phyloP scores from a whole-genome alignment of 2,329 filamentous ascomycete genomes.

The Aspergillus intermedius region DNA sequence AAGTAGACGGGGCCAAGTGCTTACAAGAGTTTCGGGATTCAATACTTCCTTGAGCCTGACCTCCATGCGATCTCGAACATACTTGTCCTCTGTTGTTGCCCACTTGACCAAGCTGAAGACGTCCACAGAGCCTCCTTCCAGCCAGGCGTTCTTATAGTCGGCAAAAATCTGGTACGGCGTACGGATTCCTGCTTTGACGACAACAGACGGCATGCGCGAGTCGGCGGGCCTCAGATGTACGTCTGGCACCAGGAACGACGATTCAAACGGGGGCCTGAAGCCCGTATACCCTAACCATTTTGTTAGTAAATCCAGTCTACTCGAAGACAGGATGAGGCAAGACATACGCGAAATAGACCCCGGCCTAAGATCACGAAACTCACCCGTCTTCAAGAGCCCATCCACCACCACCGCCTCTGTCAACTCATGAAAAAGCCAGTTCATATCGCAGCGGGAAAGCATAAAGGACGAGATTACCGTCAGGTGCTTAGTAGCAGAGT shows the following conservation, averaged over 20 bases:
- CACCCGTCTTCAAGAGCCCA: neutral
- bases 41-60: neutral
- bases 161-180: neutral
- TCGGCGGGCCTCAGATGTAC: neutral
- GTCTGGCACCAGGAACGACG: neutral
- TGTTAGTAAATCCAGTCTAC: slow-evolving; percentile 27
- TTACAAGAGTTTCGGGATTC: neutral
- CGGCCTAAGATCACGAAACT: neutral
- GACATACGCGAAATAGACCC: neutral
- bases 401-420: neutral
- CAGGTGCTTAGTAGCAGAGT: neutral
- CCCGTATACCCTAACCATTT: neutral
- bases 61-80: neutral
- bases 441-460: neutral
- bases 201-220: neutral
- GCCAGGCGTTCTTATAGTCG: neutral
- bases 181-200: neutral
- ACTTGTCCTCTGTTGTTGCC: neutral
- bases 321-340: neutral
- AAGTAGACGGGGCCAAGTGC: neutral
- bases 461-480: neutral
- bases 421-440: neutral
- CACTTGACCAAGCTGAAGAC: neutral
- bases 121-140: neutral
- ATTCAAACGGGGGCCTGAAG: neutral